phyloP scores from a whole-genome alignment of 2,329 filamentous ascomycete species.

The Didymella sp. region DNA sequence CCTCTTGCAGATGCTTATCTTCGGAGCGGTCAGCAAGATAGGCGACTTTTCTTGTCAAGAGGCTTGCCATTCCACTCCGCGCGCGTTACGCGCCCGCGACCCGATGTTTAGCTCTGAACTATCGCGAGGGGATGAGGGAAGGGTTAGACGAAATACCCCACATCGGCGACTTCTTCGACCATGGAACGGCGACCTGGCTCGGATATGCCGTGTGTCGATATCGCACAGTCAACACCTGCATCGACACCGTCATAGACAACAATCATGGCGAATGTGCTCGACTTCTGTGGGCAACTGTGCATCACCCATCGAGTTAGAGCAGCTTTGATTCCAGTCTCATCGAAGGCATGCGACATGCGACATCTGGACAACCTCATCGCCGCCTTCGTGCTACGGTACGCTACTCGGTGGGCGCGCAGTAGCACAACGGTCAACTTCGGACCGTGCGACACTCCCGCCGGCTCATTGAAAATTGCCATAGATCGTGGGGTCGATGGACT shows the following conservation, averaged over 20 bases:
- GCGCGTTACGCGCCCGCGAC: slow-evolving; percentile 9
- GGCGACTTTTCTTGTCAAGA: slow-evolving; percentile 1
- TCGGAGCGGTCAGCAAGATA: slow-evolving; percentile 2
- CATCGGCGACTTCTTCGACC: slow-evolving; percentile 25
- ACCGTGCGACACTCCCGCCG: slow-evolving; percentile 17
- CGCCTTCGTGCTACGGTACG: slow-evolving; percentile 19
- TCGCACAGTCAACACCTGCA: slow-evolving; percentile 10
- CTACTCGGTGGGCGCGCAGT: slow-evolving; percentile 25
- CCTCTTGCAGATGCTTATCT: slow-evolving; percentile 9
- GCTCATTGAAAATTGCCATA: not conserved
- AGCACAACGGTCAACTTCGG: slow-evolving; percentile 24
- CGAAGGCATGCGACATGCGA: slow-evolving; percentile 1
- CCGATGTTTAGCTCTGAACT: slow-evolving; percentile 7
- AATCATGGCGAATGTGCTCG: not conserved
- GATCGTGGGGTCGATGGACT: not conserved
- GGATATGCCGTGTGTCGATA: slow-evolving; percentile 27
- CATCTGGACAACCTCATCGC: slow-evolving; percentile 4
- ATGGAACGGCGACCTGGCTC: slow-evolving; percentile 28
- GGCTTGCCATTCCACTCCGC: not conserved
- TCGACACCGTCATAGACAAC: slow-evolving; percentile 4
- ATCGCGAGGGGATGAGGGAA: slow-evolving; percentile 18
- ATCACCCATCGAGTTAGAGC: not conserved
- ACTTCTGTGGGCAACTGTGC: not conserved
- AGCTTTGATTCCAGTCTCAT: not conserved
- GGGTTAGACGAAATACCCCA: slow-evolving; percentile 28